Base-by-base conservation (phyloP, 2,329 filamentous ascomycete genomes). In the Magnaporthiopsis rhizophila region DNA sequence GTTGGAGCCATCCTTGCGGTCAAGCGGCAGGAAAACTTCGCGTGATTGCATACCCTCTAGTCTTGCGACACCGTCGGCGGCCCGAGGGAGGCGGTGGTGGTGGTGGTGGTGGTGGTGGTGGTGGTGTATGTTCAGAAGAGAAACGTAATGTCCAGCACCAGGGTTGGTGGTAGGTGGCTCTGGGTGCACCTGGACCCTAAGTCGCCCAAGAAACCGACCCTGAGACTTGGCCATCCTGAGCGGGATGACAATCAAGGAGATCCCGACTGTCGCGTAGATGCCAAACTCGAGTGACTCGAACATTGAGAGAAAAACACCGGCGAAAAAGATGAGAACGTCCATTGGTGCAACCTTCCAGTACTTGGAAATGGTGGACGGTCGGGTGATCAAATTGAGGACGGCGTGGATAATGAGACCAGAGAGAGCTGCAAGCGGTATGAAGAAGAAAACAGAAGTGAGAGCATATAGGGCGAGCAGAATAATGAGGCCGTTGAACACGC, bases 341-440 rank as follows among this genome's bases (percentile, higher is more conserved):
- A 69, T 4, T 8, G 71, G 81, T 45, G 84, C 86, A 74, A 80
- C 79, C 62, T 79, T 82, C 71, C 84, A 84, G 65, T 64, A 64
- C 18, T 59, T 64, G 30, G 63, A 56, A 28, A 66, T 30, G 1
- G 38, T 57, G 21, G 59, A n/a, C 6, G 65, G 65, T 18, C 60
- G 58, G 18, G 62, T 63, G 7, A 66, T 36, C 9, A 66, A 50
- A 30, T 98, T 94, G 65, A 91, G 90, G 2, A 98, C 94, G 3
- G 95, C 94, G 74, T 98, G 94, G 67, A 98, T 97, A 68, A 98
- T 97, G 72, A 98, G 91, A 30, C 87, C 95, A 0, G 93, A 83
- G 1, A 98, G 84, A 3, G 88, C 83, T 6, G 93, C 86, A 66
- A 83, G 90, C 0, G 94, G 92, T 65, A 98, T 97, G 76, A 94